Evolutionary conservation across 179 eudicot genomes (phyloP), one percentile per base, ranked within the genome.

Genomic region (Heliamphora pulchella): DNA sequence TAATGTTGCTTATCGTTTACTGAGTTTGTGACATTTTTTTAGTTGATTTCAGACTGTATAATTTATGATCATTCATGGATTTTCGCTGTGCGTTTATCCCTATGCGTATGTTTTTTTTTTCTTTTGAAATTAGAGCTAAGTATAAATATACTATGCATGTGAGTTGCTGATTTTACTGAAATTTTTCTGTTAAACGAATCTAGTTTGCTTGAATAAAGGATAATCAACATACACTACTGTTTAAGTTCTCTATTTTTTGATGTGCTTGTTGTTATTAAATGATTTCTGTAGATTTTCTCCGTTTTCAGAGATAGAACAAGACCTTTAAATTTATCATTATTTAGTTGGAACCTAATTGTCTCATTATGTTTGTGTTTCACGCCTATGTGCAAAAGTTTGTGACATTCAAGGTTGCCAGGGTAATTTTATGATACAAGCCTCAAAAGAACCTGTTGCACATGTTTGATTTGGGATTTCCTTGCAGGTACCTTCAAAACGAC

Each of bases 401-500:
- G 61, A 39, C 39, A 54, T 78, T 55, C 14, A 31, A 48, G 17
- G 44, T 65, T 50, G 51, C 13, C 18, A 0, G 39, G 9, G 55
- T 59, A 20, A 22, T 75, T 22, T 53, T 74, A 31, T 55, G 61
- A 17, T 51, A 39, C 17, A 75, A 74, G 8, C 20, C 71, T 54
- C 47, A 17, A 48, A 48, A 53, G 18, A 41, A 64, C 17, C 43
- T 59, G 55, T 74, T 65, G 39, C 58, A 58, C 43, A 59, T 81
- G 15, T 14, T 76, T 81, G 7, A n/a, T 5, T 39, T 59, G 43
- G 46, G 69, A 51, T 87, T 20, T 74, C 69, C 55, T 75, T 82
- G 83, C 89, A 96, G 99, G 90, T 96, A 82, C 98, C 99, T 8
- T 92, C 92, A 22, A 91, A 94, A 80, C 90, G 97, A 84, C 97